phyloP scores from a whole-genome alignment of 164 flowering plant species.

The Dillenia suffruticosa region DNA sequence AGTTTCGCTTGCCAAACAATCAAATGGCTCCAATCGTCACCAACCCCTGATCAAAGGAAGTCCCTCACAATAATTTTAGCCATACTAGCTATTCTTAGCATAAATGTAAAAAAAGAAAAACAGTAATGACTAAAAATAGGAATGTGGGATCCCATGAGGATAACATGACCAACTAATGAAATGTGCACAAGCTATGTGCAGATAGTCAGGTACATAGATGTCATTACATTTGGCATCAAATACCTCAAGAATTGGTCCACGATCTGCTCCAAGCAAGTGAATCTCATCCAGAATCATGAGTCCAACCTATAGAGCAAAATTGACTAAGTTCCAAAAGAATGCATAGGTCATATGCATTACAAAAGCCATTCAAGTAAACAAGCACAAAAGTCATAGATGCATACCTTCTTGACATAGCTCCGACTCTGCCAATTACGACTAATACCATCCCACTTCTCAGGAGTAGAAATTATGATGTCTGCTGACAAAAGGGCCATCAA shows the following conservation, averaged over 20 bases:
- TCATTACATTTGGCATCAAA: too few species aligned
- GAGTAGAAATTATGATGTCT: slow-evolving; percentile 94
- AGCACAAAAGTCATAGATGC: slow-evolving; percentile 3
- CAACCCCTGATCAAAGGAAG: too few species aligned
- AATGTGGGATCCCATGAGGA: too few species aligned
- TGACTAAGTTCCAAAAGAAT: not conserved
- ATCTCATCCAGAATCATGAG: slow-evolving; percentile 96
- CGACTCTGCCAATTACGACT: slow-evolving; percentile 98
- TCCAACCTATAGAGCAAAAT: slow-evolving; percentile 61
- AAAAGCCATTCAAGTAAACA: not conserved
- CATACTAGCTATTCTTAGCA: too few species aligned
- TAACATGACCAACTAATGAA: too few species aligned
- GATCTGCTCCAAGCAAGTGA: slow-evolving; percentile 97
- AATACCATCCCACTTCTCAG: slow-evolving; percentile 99
- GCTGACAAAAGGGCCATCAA: slow-evolving; percentile 79
- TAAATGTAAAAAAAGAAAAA: too few species aligned
- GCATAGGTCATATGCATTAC: not conserved
- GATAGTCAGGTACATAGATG: too few species aligned
- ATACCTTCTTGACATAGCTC: slow-evolving; percentile 90
- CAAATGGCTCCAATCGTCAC: too few species aligned
- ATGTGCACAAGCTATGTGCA: too few species aligned
- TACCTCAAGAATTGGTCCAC: slow-evolving; percentile 99
- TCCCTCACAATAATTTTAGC: too few species aligned
- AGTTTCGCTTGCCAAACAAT: too few species aligned
- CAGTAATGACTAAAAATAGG: too few species aligned